Conservation (phyloP, 306 rosid species). For the Vigna unguiculata region DNA sequence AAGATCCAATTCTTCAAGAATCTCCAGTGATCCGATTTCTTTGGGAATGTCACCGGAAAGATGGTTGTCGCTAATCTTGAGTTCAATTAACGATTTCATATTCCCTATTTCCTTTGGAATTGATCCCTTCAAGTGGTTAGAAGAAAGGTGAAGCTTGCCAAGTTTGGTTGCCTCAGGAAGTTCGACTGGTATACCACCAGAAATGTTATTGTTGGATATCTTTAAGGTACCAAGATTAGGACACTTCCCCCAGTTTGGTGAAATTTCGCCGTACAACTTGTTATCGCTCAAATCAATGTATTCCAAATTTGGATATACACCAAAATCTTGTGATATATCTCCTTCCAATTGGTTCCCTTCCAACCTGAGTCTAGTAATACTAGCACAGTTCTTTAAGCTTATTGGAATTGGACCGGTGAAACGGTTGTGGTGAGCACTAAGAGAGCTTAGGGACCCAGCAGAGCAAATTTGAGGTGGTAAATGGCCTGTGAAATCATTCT, state of each 20-base stretch:
- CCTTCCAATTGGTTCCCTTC: slow-evolving; percentile 46
- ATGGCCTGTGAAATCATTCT: slow-evolving; percentile 25
- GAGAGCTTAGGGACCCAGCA: neutral
- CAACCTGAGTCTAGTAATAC: slow-evolving; percentile 35
- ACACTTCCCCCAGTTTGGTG: slow-evolving; percentile 41
- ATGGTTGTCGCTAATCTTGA: slow-evolving; percentile 22
- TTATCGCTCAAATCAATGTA: slow-evolving; percentile 45
- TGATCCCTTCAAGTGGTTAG: slow-evolving; percentile 35
- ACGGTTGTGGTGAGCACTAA: neutral
- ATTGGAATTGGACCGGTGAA: slow-evolving; percentile 36
- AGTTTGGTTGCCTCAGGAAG: slow-evolving; percentile 2
- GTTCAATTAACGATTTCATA: neutral
- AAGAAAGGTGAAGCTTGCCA: slow-evolving; percentile 37
- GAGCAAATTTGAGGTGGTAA: slow-evolving; percentile 12
- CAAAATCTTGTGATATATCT: slow-evolving; percentile 45
- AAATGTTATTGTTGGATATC: slow-evolving; percentile 38
- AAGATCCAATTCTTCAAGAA: neutral
- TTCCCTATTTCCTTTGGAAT: slow-evolving; percentile 47
- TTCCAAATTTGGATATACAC: slow-evolving; percentile 39
- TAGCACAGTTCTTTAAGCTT: slow-evolving; percentile 37
- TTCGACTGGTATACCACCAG: slow-evolving; percentile 29
- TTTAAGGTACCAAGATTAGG: neutral
- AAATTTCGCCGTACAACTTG: slow-evolving; percentile 40
- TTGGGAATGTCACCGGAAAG: slow-evolving; percentile 28
- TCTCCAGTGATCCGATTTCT: slow-evolving; percentile 11